These are phyloP conservation scores for Kwoniella botswanensis DNA, from an alignment of 768 basidiomycete species.

Conservation along the genomic window DNA sequence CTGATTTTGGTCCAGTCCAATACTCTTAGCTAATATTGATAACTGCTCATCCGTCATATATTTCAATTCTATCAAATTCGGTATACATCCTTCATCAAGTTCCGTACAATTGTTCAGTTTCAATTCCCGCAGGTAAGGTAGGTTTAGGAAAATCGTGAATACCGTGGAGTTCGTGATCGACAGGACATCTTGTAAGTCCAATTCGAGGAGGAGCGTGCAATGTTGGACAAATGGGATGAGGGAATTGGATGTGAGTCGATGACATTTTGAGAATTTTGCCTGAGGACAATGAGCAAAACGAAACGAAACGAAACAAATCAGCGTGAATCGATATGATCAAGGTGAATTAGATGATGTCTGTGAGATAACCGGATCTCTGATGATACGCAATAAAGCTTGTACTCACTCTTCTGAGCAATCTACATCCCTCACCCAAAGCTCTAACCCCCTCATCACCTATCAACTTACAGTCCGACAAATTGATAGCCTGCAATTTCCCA, in stretches of 20 bases:
- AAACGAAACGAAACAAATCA: too few relatives aligned
- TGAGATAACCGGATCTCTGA: too few relatives aligned
- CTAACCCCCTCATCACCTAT: slow-evolving; percentile 78
- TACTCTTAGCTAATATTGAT: neutral
- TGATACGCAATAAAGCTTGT: too few relatives aligned
- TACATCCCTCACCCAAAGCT: slow-evolving; percentile 75
- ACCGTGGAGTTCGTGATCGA: slow-evolving; percentile 76
- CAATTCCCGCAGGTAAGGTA: slow-evolving; percentile 86
- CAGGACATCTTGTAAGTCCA: slow-evolving; percentile 86
- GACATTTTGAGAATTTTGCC: slow-evolving; percentile 84
- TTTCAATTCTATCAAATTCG: slow-evolving; percentile 64
- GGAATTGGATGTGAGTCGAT: slow-evolving; percentile 74
- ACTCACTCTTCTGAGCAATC: slow-evolving; percentile 71
- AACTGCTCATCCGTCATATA: slow-evolving; percentile 37
- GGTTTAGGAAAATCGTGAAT: slow-evolving; percentile 81
- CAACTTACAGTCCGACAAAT: slow-evolving; percentile 78
- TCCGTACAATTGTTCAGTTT: slow-evolving; percentile 77
- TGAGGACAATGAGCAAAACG: slow-evolving; percentile 20
- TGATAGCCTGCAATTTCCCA: slow-evolving; percentile 84
- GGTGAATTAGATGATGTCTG: too few relatives aligned
- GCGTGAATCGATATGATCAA: too few relatives aligned
- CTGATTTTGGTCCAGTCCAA: neutral
- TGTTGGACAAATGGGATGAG: slow-evolving; percentile 75
- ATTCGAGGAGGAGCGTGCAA: slow-evolving; percentile 87
- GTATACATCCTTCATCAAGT: slow-evolving; percentile 85